Percentiles rank a stretch among this genome's conserved stretches.
Evolutionary conservation across 164 flowering plant genomes (phyloP).

Genomic region (Nymphaea thermarum): DNA sequence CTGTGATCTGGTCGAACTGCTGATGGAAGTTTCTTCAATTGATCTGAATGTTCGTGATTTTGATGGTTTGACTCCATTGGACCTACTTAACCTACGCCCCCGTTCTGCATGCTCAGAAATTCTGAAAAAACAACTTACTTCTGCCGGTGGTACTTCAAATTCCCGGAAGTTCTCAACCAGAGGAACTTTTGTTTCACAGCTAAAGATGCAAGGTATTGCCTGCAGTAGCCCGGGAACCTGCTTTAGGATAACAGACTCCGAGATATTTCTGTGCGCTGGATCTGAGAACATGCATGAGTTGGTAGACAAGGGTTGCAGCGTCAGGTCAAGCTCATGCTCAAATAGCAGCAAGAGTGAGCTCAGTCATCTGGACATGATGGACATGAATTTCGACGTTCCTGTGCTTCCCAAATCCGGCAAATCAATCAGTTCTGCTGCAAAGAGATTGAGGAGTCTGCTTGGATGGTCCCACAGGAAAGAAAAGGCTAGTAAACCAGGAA

Average conservation of each 20-base stretch:
- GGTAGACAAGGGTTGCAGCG: slow-evolving; percentile 16
- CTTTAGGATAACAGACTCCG: slow-evolving; percentile 74
- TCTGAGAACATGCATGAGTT: slow-evolving; percentile 30
- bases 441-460: slow-evolving; percentile 45
- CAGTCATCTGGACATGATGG: slow-evolving; percentile 15
- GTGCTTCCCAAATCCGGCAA: slow-evolving; percentile 16
- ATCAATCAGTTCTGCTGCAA: slow-evolving; percentile 37
- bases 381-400: slow-evolving; percentile 4
- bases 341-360: slow-evolving; percentile 17
- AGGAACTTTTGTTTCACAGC: slow-evolving; percentile 35
- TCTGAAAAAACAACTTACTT: slow-evolving; percentile 50
- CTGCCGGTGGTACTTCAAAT: slow-evolving; percentile 69
- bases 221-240: slow-evolving; percentile 77
- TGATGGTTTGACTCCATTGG: slow-evolving; percentile 68
- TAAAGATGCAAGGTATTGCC: slow-evolving; percentile 46
- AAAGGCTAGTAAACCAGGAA: slow-evolving; percentile 8
- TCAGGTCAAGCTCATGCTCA: slow-evolving; percentile 29
- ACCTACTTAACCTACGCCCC: slow-evolving; percentile 60
- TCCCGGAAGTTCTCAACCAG: slow-evolving; percentile 24
- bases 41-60: slow-evolving; percentile 47
- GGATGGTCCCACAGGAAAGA: slow-evolving; percentile 44
- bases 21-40: slow-evolving; percentile 50
- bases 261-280: slow-evolving; percentile 51
- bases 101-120: slow-evolving; percentile 59
- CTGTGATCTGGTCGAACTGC: slow-evolving; percentile 58